Evolutionary conservation across 2,329 filamentous ascomycete genomes (phyloP).

Genomic region (Verticillium nonalfalfae): DNA sequence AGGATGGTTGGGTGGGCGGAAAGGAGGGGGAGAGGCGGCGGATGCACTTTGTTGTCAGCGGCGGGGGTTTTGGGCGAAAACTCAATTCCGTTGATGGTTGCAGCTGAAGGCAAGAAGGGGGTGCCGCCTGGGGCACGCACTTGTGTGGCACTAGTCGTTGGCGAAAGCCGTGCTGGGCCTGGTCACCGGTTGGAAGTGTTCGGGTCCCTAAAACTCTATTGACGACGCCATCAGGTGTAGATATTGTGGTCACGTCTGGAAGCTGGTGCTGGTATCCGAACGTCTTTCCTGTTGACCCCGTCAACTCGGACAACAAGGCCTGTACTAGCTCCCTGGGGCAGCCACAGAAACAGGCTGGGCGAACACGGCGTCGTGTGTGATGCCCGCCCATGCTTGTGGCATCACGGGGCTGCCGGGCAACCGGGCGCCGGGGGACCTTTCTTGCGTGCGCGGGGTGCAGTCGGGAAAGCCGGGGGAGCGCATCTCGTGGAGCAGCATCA

Average conservation of each 20-base stretch:
- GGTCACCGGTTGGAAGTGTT: background rate
- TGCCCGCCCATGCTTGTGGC: too few species aligned
- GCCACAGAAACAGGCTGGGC: too few species aligned
- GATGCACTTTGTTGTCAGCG: background rate
- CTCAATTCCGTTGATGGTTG: background rate
- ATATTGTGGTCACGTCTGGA: too few species aligned
- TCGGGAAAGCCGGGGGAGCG: background rate
- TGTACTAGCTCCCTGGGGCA: too few species aligned
- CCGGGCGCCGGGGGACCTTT: background rate
- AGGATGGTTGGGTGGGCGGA: background rate
- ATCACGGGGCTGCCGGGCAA: background rate
- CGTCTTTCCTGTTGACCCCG: too few species aligned
- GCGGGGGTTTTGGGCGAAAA: background rate
- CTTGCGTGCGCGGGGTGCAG: background rate
- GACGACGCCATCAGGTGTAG: too few species aligned
- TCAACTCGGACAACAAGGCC: too few species aligned
- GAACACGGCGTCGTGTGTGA: too few species aligned
- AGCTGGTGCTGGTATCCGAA: too few species aligned
- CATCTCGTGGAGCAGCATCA: background rate
- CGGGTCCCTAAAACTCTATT: background rate
- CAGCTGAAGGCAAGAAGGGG: background rate
- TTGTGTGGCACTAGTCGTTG: background rate
- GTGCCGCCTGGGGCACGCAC: background rate
- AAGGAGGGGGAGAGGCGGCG: background rate
- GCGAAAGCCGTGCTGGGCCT: background rate